Evolutionary conservation across 129 eudicot species (phyloP).

Genomic region (Calendula officinalis): DNA sequence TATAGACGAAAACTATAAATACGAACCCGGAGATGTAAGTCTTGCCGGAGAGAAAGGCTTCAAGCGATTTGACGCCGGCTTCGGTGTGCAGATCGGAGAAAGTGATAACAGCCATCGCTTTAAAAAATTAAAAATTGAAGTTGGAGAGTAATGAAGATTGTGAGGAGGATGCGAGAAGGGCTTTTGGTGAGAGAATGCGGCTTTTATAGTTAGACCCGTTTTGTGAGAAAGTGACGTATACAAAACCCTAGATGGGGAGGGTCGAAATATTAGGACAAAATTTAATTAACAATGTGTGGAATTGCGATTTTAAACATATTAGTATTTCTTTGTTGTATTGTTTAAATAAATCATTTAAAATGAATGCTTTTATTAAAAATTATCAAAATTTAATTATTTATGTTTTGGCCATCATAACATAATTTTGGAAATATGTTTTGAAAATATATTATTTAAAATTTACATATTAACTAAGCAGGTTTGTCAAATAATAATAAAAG

Average conservation of each 20-base stretch:
- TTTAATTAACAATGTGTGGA: no score
- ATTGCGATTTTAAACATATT: no score
- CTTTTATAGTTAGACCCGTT: conserved; percentile 10
- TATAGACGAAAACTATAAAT: neutral
- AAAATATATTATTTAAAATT: no score
- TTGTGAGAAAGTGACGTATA: conserved; percentile 10
- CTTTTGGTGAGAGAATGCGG: neutral
- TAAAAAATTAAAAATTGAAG: neutral
- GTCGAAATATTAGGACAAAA: no score
- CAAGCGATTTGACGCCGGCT: conserved; percentile 72
- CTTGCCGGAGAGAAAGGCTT: conserved; percentile 66
- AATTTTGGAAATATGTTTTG: no score
- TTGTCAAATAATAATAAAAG: no score
- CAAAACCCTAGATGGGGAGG: conserved; percentile 11
- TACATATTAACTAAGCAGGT: no score
- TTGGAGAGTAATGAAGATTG: conserved; percentile 1
- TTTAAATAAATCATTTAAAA: no score
- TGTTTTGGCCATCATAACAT: no score
- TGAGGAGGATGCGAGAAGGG: conserved; percentile 20
- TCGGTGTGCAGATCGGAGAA: conserved; percentile 92
- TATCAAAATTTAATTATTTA: no score
- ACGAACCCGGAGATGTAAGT: conserved; percentile 71
- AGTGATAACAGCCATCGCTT: conserved; percentile 56
- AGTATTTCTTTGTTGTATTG: no score
- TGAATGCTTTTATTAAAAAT: no score